Evolutionary conservation across 371 early-diverging fungal genomes (phyloP), one percentile per base, ranked within the genome.

Genomic region (Lichtheimia ramosa): DNA sequence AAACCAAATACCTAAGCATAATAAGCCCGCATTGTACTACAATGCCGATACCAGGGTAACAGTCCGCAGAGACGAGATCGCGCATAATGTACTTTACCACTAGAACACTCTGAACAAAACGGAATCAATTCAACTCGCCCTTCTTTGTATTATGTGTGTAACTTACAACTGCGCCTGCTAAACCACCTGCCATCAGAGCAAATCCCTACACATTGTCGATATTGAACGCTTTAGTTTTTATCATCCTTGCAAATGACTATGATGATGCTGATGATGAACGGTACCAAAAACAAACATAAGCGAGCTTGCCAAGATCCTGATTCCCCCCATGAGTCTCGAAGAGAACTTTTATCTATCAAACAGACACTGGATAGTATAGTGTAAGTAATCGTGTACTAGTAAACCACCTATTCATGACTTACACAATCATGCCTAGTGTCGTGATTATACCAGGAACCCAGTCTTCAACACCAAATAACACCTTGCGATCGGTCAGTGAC

Each of bases 371-470:
- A 55, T n/a, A 52, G 13, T 34, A 15, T 12, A 3, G 46, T n/a
- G 24, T 43, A 1, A 54, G 18, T 53, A 57, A 3, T 15, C 16
- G 15, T 56, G 13, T 3, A 54, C n/a, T 18, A 46, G 40, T 41
- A 52, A 49, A 43, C 34, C 20, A 18, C 23, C 48, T 15, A 46
- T 8, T 23, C 23, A 43, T 14, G 20, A 62, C 75, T 69, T 78
- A 84, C 91, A 88, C 76, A 62, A 89, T 79, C 78, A 92, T 81
- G 28, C 91, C 85, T 6, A 92, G 61, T 0, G 90, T 87, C 12
- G 89, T 85, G 7, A 88, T 64, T 58, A 92, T 83, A 7, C 92
- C 90, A 12, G 90, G 86, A 1, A 83, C 75, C 89, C 89, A 92
- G 67, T 92, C 92, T 51, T 89, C 92, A 63, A 91, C 85, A 8